Evolutionary conservation across 2,329 filamentous ascomycete genomes (phyloP).

Genomic region (Exophiala xenobiotica): DNA sequence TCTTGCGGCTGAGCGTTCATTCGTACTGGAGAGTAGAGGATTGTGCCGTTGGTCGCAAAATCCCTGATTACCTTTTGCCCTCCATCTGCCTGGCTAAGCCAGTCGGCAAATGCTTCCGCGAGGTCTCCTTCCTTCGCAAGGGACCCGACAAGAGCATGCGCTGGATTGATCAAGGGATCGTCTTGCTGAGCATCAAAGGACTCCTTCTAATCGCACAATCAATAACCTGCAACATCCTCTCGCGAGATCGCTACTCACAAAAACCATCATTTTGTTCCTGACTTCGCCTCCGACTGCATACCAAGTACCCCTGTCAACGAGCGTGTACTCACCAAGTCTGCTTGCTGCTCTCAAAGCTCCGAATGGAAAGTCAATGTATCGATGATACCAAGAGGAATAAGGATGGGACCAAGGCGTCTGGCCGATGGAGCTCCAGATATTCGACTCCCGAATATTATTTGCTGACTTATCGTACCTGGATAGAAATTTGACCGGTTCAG

Average conservation of each 20-base stretch:
- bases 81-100: slow-evolving; percentile 38
- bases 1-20: not conserved
- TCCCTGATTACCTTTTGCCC: slow-evolving; percentile 40
- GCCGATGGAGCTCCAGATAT: slow-evolving; percentile 48
- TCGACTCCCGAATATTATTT: slow-evolving; percentile 50
- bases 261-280: slow-evolving; percentile 38
- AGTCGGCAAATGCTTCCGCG: slow-evolving; percentile 42
- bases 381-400: slow-evolving; percentile 10
- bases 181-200: slow-evolving; percentile 38
- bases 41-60: slow-evolving; percentile 31
- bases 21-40: not conserved
- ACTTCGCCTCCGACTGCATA: slow-evolving; percentile 40
- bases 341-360: slow-evolving; percentile 47
- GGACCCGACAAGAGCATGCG: slow-evolving; percentile 42
- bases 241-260: slow-evolving; percentile 26
- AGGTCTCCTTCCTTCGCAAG: slow-evolving; percentile 37
- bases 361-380: slow-evolving; percentile 46
- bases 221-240: slow-evolving; percentile 17
- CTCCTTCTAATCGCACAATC: slow-evolving; percentile 35
- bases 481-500: slow-evolving; percentile 43
- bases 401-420: slow-evolving; percentile 34
- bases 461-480: slow-evolving; percentile 51
- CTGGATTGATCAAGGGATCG: slow-evolving; percentile 46
- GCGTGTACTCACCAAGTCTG: slow-evolving; percentile 46
- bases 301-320: slow-evolving; percentile 50